These are phyloP conservation scores for Geranium brycei DNA, from an alignment of 345 rosid genomes.

Conservation along the genomic window DNA sequence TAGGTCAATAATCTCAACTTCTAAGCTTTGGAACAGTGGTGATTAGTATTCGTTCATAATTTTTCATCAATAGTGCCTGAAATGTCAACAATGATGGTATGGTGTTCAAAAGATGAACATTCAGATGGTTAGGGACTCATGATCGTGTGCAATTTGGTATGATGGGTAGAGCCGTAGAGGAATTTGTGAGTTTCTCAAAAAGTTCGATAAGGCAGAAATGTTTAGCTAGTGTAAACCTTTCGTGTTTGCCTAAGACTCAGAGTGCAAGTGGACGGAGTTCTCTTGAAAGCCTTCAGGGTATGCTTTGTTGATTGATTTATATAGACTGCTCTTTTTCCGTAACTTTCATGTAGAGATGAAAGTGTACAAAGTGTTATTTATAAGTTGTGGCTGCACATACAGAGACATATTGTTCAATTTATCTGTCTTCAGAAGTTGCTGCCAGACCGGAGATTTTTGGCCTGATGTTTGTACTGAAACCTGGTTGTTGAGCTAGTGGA, in stretches of 20 bases:
- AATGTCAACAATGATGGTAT: too few relatives aligned
- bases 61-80: too few relatives aligned
- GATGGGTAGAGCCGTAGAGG: background rate
- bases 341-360: background rate
- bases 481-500: background rate
- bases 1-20: background rate
- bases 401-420: background rate
- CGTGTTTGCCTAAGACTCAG: background rate
- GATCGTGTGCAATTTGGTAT: background rate
- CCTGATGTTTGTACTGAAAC: background rate
- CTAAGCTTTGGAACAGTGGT: background rate
- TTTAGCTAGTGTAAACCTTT: background rate
- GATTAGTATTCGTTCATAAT: background rate
- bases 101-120: too few relatives aligned
- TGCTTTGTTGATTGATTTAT: background rate
- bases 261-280: background rate
- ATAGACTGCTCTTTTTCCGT: background rate
- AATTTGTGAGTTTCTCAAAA: background rate
- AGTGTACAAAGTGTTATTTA: background rate
- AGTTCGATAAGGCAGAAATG: background rate
- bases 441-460: background rate
- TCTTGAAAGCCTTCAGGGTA: background rate
- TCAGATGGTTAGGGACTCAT: too few relatives aligned
- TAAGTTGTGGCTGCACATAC: background rate
- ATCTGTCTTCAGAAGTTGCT: background rate